A percentile compares a stretch with the other conserved stretches of the same genome.
phyloP scores from a whole-genome alignment of 2,329 filamentous ascomycete genomes.

The Tympanopsis confertula region DNA sequence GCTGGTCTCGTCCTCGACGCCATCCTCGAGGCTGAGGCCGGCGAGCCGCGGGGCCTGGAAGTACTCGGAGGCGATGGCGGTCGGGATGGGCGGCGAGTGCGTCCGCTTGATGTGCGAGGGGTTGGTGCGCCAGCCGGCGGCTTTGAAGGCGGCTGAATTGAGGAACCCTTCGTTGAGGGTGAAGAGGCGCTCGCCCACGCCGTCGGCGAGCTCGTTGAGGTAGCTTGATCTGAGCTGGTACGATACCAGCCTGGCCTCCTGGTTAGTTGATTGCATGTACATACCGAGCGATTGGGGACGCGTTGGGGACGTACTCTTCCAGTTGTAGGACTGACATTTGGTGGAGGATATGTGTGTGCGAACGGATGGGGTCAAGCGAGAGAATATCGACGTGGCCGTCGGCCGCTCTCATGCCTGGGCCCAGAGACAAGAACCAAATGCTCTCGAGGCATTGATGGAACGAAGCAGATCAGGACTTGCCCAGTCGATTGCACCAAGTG shows the following conservation, averaged over 20 bases:
- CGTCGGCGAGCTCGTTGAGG: conserved; percentile 68
- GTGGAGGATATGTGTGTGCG: conserved; percentile 3
- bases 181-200: conserved; percentile 74
- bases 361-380: background rate
- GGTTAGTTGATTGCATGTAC: conserved; percentile 3
- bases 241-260: conserved; percentile 53
- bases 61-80: conserved; percentile 71
- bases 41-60: conserved; percentile 62
- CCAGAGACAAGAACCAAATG: background rate
- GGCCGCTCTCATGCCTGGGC: background rate
- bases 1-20: conserved; percentile 57
- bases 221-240: conserved; percentile 76
- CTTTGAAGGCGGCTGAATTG: conserved; percentile 71
- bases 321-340: conserved; percentile 21
- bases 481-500: background rate
- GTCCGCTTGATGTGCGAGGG: conserved; percentile 69
- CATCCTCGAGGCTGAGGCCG: conserved; percentile 56
- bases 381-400: background rate
- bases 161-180: conserved; percentile 69
- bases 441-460: background rate
- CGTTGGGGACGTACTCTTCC: conserved; percentile 15
- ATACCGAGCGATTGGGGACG: background rate
- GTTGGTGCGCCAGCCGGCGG: conserved; percentile 68
- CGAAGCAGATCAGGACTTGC: background rate
- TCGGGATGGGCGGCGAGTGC: conserved; percentile 77